Conservation (phyloP, 768 basidiomycete species). For the Suillus tomentosus region DNA sequence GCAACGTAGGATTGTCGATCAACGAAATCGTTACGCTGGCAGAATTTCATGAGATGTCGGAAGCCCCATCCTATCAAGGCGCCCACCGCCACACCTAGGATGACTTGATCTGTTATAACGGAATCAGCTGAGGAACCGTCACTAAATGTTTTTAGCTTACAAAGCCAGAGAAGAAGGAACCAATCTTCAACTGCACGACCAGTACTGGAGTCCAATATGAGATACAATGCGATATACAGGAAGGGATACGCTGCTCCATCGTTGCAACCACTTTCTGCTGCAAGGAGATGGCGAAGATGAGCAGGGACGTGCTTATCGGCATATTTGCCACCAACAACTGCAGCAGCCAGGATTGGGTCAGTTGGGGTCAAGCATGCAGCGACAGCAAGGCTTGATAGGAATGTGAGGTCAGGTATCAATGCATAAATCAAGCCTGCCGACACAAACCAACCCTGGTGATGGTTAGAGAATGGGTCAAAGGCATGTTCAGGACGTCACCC, state of each 20-base stretch:
- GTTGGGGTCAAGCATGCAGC: slow-evolving; percentile 95
- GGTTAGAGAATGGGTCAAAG: slow-evolving; percentile 14
- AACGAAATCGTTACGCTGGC: slow-evolving; percentile 81
- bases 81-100: slow-evolving; percentile 76
- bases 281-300: slow-evolving; percentile 66
- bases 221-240: slow-evolving; percentile 85
- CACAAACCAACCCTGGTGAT: slow-evolving; percentile 85
- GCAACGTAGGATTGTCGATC: slow-evolving; percentile 95
- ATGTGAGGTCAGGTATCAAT: slow-evolving; percentile 85
- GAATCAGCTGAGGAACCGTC: slow-evolving; percentile 7
- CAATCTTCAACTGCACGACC: slow-evolving; percentile 79
- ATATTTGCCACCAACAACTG: slow-evolving; percentile 91
- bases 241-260: slow-evolving; percentile 98
- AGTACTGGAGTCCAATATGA: slow-evolving; percentile 66
- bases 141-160: slow-evolving; percentile 45
- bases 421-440: slow-evolving; percentile 90
- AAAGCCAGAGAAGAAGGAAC: slow-evolving; percentile 86
- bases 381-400: slow-evolving; percentile 86
- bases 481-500: slow-evolving; percentile 30
- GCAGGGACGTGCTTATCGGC: slow-evolving; percentile 96
- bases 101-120: slow-evolving; percentile 64
- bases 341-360: slow-evolving; percentile 37
- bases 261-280: slow-evolving; percentile 88
- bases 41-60: slow-evolving; percentile 92
- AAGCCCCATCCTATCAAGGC: slow-evolving; percentile 74